phyloP scores from a whole-genome alignment of 768 basidiomycete genomes.

The Crassisporium funariophilum region DNA sequence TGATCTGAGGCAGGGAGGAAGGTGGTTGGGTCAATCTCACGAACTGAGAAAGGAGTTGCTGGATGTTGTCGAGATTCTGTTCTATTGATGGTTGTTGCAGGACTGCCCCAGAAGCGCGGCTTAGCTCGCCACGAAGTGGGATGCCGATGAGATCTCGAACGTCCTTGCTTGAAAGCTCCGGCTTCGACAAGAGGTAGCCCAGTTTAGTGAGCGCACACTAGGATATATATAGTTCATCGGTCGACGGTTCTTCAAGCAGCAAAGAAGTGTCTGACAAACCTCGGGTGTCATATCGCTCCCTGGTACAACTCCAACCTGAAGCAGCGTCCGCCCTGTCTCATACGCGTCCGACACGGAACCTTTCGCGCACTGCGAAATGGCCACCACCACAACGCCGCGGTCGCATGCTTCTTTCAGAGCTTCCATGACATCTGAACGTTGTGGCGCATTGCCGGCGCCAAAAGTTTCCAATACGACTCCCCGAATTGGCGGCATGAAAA shows the following conservation, averaged over 20 bases:
- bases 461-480: slow-evolving; percentile 92
- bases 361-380: slow-evolving; percentile 88
- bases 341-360: slow-evolving; percentile 87
- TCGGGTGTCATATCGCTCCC: slow-evolving; percentile 97
- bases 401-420: slow-evolving; percentile 81
- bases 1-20: slow-evolving; percentile 36
- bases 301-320: slow-evolving; percentile 75
- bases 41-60: slow-evolving; percentile 67
- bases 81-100: slow-evolving; percentile 47
- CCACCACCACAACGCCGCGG: slow-evolving; percentile 84
- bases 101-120: slow-evolving; percentile 47
- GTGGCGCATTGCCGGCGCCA: slow-evolving; percentile 92
- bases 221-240: neutral
- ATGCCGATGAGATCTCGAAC: slow-evolving; percentile 75
- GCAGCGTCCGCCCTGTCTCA: slow-evolving; percentile 71
- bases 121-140: slow-evolving; percentile 89
- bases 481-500: slow-evolving; percentile 70
- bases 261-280: slow-evolving; percentile 47
- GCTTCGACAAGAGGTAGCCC: slow-evolving; percentile 86
- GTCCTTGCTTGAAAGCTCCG: slow-evolving; percentile 66
- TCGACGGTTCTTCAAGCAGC: too few relatives aligned
- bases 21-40: slow-evolving; percentile 56
- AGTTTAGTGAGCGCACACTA: slow-evolving; percentile 92
- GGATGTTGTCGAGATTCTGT: slow-evolving; percentile 59
- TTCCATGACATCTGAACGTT: slow-evolving; percentile 72